phyloP scores from a whole-genome alignment of 768 basidiomycete species.

The Gelatoporia subvermispora region DNA sequence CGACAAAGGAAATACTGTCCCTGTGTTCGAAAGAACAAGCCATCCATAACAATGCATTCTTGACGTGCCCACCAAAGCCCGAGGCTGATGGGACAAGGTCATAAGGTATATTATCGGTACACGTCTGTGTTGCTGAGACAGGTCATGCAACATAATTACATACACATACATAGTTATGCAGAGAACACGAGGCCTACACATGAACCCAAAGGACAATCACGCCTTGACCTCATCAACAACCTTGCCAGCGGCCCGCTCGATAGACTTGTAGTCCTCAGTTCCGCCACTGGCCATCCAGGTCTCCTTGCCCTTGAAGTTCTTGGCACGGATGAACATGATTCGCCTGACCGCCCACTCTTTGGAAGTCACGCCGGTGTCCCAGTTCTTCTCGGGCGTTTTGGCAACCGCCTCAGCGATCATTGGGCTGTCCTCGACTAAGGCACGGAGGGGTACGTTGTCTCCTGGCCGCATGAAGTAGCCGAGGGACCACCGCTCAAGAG shows the following conservation, averaged over 20 bases:
- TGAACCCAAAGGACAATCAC: too few species aligned
- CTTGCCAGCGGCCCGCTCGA: not conserved
- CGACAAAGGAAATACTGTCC: too few species aligned
- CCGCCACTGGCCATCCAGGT: conserved; percentile 9
- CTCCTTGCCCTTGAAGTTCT: conserved; percentile 13
- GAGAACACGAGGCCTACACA: too few species aligned
- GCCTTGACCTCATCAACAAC: too few species aligned
- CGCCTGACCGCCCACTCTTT: conserved; percentile 38
- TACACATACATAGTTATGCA: too few species aligned
- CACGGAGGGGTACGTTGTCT: conserved; percentile 44
- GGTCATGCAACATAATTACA: too few species aligned
- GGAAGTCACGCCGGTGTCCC: conserved; percentile 30
- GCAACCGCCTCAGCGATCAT: conserved; percentile 40
- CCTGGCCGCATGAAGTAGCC: conserved; percentile 67
- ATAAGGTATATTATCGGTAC: too few species aligned
- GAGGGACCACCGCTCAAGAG: conserved; percentile 59
- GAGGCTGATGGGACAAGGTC: too few species aligned
- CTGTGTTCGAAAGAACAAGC: too few species aligned
- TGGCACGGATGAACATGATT: conserved; percentile 28
- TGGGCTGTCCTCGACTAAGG: conserved; percentile 46
- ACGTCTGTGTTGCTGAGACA: too few species aligned
- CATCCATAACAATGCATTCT: too few species aligned
- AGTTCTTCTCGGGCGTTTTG: conserved; percentile 28
- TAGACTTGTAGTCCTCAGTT: conserved; percentile 9
- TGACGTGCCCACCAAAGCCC: too few species aligned